Conservation (phyloP, 805 yeast genomes). For the Wickerhamiella australiensis region DNA sequence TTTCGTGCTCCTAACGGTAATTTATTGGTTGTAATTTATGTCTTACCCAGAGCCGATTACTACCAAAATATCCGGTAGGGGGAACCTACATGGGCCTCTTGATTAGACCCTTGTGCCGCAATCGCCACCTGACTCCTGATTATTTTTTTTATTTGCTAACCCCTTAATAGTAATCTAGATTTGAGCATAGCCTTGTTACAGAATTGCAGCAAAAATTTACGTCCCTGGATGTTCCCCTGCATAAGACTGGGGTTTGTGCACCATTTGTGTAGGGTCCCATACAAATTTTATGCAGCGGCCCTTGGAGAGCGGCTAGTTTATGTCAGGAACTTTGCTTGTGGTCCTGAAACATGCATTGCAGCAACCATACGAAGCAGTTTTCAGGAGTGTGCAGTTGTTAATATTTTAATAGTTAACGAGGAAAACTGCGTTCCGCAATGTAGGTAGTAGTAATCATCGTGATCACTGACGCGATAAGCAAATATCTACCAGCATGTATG, state of each 20-base stretch:
- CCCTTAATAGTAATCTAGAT: background rate
- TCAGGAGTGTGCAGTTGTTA: background rate
- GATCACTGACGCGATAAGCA: background rate
- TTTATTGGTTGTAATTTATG: conserved; percentile 4
- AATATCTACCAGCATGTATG: background rate
- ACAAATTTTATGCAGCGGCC: background rate
- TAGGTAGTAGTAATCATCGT: background rate
- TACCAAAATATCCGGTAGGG: background rate
- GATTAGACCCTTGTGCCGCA: too few relatives aligned
- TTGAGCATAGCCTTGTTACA: background rate
- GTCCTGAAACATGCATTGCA: conserved; percentile 1
- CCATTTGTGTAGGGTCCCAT: background rate
- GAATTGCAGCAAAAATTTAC: background rate
- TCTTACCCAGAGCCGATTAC: background rate
- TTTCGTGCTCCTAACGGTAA: background rate
- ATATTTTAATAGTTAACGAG: background rate
- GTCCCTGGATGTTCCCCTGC: background rate
- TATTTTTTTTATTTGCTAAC: background rate
- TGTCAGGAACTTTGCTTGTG: background rate
- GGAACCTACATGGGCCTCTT: too few relatives aligned
- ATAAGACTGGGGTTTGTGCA: background rate
- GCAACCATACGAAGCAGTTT: background rate
- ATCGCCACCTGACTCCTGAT: background rate
- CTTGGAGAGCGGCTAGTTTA: background rate
- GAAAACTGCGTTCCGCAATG: too few relatives aligned